phyloP scores from a whole-genome alignment of 345 rosid genomes.

The Psidium friedrichsthalianum region DNA sequence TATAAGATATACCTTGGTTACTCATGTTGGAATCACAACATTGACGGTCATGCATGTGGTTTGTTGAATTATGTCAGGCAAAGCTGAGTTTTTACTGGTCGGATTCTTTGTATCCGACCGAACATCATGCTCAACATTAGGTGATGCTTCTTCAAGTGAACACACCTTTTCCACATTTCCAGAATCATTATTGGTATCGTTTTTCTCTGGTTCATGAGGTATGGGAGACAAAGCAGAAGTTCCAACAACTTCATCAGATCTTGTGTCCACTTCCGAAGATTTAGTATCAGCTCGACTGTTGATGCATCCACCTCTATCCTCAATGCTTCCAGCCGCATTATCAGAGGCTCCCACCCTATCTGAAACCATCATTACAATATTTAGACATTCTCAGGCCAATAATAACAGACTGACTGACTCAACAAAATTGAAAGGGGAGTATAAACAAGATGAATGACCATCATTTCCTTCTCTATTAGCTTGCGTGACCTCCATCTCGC shows the following conservation, averaged over 20 bases:
- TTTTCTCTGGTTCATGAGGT: conserved; percentile 11
- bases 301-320: conserved; percentile 3
- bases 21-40: conserved; percentile 24
- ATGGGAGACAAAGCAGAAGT: conserved; percentile 8
- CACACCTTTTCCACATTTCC: conserved; percentile 10
- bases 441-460: not conserved
- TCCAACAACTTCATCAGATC: conserved; percentile 15
- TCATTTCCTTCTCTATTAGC: conserved; percentile 3
- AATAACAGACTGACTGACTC: conserved; percentile 12
- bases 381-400: conserved; percentile 2
- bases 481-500: conserved; percentile 16
- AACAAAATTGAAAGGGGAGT: not conserved
- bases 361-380: conserved; percentile 14
- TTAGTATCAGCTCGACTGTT: conserved; percentile 10
- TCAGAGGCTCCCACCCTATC: conserved; percentile 20
- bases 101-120: not conserved
- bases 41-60: not conserved
- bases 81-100: not conserved
- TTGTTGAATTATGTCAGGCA: not conserved
- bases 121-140: not conserved
- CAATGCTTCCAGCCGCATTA: conserved; percentile 6
- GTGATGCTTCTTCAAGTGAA: conserved; percentile 1
- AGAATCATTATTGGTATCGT: conserved; percentile 10
- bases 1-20: conserved; percentile 5
- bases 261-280: not conserved